phyloP scores from a whole-genome alignment of 345 rosid species.

The Syzygium jambos region DNA sequence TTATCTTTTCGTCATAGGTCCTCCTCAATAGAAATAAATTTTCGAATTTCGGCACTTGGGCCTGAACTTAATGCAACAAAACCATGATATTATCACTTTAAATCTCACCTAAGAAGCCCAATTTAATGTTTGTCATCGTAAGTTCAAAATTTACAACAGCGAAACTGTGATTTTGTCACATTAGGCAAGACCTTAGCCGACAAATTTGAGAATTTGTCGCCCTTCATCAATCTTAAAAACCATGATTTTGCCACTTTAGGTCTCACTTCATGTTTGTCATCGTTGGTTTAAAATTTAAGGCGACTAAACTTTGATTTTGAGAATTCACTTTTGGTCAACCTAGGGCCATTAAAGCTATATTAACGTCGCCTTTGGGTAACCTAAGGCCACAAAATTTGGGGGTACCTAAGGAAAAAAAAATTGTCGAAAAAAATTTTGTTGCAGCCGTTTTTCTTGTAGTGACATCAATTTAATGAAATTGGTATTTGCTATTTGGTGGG shows the following conservation, averaged over 20 bases:
- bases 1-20: neutral
- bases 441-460: neutral
- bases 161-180: neutral
- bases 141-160: neutral
- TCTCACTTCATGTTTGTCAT: neutral
- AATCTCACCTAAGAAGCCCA: neutral
- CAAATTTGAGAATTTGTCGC: too few species aligned
- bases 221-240: neutral
- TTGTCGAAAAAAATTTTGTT: neutral
- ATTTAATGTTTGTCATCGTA: neutral
- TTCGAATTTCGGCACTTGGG: neutral
- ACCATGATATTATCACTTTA: neutral
- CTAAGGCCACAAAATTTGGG: neutral
- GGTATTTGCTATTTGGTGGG: neutral
- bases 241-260: neutral
- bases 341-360: neutral
- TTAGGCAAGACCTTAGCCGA: too few species aligned
- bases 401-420: neutral
- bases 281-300: neutral
- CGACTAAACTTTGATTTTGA: neutral
- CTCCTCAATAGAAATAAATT: neutral
- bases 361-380: neutral
- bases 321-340: neutral
- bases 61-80: neutral
- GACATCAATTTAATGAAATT: neutral